phyloP scores from a whole-genome alignment of 768 basidiomycete genomes.

The Glaciozyma antarctica region DNA sequence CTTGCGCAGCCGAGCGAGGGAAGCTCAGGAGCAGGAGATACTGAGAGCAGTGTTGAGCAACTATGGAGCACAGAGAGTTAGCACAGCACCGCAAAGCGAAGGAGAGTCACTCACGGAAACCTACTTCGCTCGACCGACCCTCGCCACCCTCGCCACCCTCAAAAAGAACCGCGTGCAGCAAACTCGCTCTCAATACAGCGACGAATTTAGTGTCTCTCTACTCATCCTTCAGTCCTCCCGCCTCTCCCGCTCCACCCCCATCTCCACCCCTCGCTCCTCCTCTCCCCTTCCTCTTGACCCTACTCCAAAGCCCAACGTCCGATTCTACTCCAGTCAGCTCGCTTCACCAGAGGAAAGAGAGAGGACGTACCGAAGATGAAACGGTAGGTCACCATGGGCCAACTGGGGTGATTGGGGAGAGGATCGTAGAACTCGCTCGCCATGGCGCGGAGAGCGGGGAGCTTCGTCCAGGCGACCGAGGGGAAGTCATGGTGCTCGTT shows the following conservation, averaged over 20 bases:
- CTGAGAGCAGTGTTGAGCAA: too few relatives aligned
- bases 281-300: constrained; percentile 13
- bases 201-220: background rate
- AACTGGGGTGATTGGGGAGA: constrained; percentile 76
- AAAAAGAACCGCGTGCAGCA: too few relatives aligned
- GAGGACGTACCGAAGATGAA: constrained; percentile 69
- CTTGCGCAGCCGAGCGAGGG: too few relatives aligned
- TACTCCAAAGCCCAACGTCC: constrained; percentile 22
- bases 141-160: too few relatives aligned
- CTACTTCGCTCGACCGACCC: too few relatives aligned
- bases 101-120: too few relatives aligned
- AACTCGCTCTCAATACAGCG: background rate
- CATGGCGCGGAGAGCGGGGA: constrained; percentile 68
- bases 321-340: constrained; percentile 5
- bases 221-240: constrained; percentile 28
- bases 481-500: constrained; percentile 99
- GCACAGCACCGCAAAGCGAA: too few relatives aligned
- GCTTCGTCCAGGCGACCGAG: constrained; percentile 85
- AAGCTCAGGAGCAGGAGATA: too few relatives aligned
- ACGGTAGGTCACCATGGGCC: constrained; percentile 89
- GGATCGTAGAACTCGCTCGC: constrained; percentile 88
- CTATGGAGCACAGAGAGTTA: too few relatives aligned
- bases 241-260: constrained; percentile 14
- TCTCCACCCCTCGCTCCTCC: background rate
- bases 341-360: background rate